A percentile compares a stretch with the other conserved stretches of the same genome.
Evolutionary conservation across 2,329 filamentous ascomycete species (phyloP).

Genomic region (Drechslera avenae): DNA sequence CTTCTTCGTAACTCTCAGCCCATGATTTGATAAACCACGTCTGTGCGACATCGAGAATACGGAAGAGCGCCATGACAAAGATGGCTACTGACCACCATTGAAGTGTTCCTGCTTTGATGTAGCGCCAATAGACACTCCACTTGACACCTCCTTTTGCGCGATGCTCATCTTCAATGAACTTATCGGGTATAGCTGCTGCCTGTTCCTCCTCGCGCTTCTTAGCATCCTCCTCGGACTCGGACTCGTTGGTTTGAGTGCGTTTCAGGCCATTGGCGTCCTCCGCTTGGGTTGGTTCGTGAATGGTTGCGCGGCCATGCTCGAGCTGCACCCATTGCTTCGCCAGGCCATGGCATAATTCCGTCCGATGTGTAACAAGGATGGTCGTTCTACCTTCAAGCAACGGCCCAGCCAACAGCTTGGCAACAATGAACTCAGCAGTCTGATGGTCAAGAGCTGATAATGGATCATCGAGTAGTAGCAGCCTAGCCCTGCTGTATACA

Average conservation of each 20-base stretch:
- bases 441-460: slow-evolving; percentile 67
- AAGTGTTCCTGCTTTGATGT: slow-evolving; percentile 79
- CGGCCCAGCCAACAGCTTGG: slow-evolving; percentile 61
- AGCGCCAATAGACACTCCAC: slow-evolving; percentile 78
- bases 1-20: slow-evolving; percentile 72
- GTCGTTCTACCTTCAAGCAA: slow-evolving; percentile 60
- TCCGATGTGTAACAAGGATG: slow-evolving; percentile 68
- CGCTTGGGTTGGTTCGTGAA: slow-evolving; percentile 50
- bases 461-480: slow-evolving; percentile 64
- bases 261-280: slow-evolving; percentile 53
- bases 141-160: slow-evolving; percentile 77
- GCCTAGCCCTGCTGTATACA: slow-evolving; percentile 61
- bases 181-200: slow-evolving; percentile 66
- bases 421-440: slow-evolving; percentile 66
- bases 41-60: slow-evolving; percentile 68
- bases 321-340: slow-evolving; percentile 77
- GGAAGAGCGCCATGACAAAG: slow-evolving; percentile 65
- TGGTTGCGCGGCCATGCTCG: slow-evolving; percentile 60
- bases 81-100: slow-evolving; percentile 73
- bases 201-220: slow-evolving; percentile 46
- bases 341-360: slow-evolving; percentile 72
- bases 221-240: slow-evolving; percentile 42
- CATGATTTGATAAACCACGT: slow-evolving; percentile 86
- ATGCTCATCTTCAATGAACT: slow-evolving; percentile 80
- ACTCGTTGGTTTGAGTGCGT: slow-evolving; percentile 46